A percentile compares a stretch with the other conserved stretches of the same genome.
Evolutionary conservation across 306 rosid genomes (phyloP).

Genomic region (Rosa persica): DNA sequence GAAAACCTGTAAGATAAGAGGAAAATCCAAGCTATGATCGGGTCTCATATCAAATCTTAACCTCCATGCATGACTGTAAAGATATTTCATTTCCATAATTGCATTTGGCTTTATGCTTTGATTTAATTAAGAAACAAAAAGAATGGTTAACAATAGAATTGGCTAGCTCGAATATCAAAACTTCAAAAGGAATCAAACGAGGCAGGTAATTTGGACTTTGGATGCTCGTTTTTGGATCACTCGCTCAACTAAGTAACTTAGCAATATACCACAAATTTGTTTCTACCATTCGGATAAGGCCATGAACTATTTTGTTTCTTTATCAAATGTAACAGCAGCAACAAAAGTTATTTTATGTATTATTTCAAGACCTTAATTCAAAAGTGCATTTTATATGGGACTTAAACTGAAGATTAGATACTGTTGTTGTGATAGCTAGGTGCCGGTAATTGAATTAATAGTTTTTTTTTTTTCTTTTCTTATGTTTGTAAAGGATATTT

Average conservation of each 20-base stretch:
- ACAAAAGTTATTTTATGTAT: not conserved
- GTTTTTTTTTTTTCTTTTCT: no score
- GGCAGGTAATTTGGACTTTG: not conserved
- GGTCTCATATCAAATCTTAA: not conserved
- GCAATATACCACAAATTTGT: not conserved
- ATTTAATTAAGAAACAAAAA: not conserved
- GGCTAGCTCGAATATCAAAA: not conserved
- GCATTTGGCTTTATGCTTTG: not conserved
- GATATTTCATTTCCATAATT: not conserved
- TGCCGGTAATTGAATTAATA: no score
- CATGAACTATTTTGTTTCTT: not conserved
- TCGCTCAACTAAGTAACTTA: not conserved
- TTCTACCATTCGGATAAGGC: not conserved
- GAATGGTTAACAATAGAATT: not conserved
- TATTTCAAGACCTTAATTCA: not conserved
- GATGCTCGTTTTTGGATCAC: slow-evolving; percentile 17
- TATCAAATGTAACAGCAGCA: not conserved
- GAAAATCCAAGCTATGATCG: slow-evolving; percentile 3
- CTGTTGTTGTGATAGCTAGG: no score
- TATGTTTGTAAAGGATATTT: no score
- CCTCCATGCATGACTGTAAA: not conserved
- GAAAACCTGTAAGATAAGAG: not conserved
- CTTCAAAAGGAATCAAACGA: not conserved
- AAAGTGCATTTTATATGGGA: not conserved
- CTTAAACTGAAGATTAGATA: not conserved